These are phyloP conservation scores for Hirsutella thompsonii DNA, from an alignment of 2,329 filamentous ascomycete species.

Conservation along the genomic window DNA sequence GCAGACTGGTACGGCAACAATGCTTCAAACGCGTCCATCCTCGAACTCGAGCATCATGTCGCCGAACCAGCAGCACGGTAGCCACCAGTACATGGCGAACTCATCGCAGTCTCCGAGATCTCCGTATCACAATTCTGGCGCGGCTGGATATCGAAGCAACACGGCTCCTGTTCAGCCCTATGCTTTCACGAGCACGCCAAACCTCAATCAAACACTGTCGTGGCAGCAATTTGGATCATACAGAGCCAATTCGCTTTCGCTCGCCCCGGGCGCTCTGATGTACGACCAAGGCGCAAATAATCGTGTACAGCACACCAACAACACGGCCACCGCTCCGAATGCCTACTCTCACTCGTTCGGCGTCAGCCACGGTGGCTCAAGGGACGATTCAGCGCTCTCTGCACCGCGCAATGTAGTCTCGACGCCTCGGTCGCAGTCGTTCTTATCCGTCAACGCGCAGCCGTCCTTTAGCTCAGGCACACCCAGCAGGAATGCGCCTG, in stretches of 20 bases:
- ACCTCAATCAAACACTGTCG: slow-evolving; percentile 39
- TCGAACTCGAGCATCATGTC: slow-evolving; percentile 38
- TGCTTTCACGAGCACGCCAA: slow-evolving; percentile 61
- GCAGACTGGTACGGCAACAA: slow-evolving; percentile 58
- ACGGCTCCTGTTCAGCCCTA: slow-evolving; percentile 59
- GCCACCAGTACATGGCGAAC: slow-evolving; percentile 35
- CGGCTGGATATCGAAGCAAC: slow-evolving; percentile 39
- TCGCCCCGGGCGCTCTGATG: slow-evolving; percentile 20
- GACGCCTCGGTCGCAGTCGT: slow-evolving; percentile 29
- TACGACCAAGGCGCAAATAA: slow-evolving; percentile 11
- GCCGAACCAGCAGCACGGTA: slow-evolving; percentile 33
- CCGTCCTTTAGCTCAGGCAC: slow-evolving; percentile 29
- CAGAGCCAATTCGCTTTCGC: slow-evolving; percentile 33
- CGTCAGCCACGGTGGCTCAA: slow-evolving; percentile 26
- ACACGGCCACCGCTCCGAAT: slow-evolving; percentile 25
- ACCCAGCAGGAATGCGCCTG: slow-evolving; percentile 42
- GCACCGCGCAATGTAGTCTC: slow-evolving; percentile 26
- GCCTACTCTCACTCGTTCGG: slow-evolving; percentile 23
- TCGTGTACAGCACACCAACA: slow-evolving; percentile 16
- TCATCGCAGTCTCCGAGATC: slow-evolving; percentile 18
- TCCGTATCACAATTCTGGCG: slow-evolving; percentile 16
- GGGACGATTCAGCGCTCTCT: slow-evolving; percentile 38
- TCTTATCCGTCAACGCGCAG: slow-evolving; percentile 26
- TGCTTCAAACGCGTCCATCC: slow-evolving; percentile 61
- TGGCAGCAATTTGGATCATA: slow-evolving; percentile 37